Conservation (phyloP, 148 eudicot species). For the Simmondsia chinensis region DNA sequence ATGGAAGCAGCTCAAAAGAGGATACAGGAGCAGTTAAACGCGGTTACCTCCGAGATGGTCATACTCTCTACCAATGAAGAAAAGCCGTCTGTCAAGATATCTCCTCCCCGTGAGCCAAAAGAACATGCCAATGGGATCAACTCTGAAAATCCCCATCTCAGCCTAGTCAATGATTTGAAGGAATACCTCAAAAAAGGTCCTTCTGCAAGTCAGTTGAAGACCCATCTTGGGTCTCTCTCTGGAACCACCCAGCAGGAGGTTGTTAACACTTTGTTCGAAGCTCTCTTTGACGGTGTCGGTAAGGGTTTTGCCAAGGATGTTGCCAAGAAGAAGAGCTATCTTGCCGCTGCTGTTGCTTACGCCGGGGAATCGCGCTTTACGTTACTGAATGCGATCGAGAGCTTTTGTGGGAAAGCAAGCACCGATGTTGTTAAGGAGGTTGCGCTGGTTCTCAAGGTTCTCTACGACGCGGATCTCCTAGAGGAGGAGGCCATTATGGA, state of each 20-base stretch:
- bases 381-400: constrained; percentile 47
- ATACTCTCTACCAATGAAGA: constrained; percentile 56
- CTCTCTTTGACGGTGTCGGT: constrained; percentile 38
- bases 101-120: constrained; percentile 24
- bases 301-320: constrained; percentile 56
- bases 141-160: constrained; percentile 10
- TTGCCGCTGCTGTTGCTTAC: constrained; percentile 27
- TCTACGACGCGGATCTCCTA: constrained; percentile 59
- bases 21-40: constrained; percentile 64
- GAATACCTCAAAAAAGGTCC: constrained; percentile 29
- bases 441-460: constrained; percentile 49
- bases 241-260: constrained; percentile 43
- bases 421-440: constrained; percentile 62
- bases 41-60: constrained; percentile 80
- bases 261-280: constrained; percentile 41
- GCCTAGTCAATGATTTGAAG: constrained; percentile 34
- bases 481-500: constrained; percentile 54
- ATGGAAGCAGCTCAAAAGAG: constrained; percentile 56
- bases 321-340: constrained; percentile 39
- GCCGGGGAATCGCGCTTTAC: constrained; percentile 41
- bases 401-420: constrained; percentile 39
- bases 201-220: constrained; percentile 37
- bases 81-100: constrained; percentile 26
- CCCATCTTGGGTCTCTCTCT: constrained; percentile 31
- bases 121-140: too few relatives aligned